Evolutionary conservation across 2,329 filamentous ascomycete species (phyloP), one percentile per base, ranked within the genome.

Genomic region (Paracoccidioides lutzii): DNA sequence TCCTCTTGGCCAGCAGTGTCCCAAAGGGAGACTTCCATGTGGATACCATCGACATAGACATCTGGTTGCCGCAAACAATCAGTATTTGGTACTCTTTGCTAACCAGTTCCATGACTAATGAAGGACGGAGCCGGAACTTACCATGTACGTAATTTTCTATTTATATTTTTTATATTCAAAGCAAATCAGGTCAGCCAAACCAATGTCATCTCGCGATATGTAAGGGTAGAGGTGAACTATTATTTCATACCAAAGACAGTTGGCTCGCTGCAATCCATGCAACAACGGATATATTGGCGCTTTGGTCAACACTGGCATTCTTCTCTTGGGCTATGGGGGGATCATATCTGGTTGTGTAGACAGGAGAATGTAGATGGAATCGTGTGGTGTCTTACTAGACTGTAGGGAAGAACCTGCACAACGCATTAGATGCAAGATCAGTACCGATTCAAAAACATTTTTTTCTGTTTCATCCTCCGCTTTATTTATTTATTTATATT

Each of bases 1-100:
- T 98, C 93, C 77, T 98, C 93, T 75, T 98, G 93, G 32, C 93
- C 93, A 42, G 93, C 93, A 0, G 93, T 98, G 72, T 98, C 93
- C 93, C 93, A 98, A 58, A 98, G 80, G 57, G 91, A 96, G 55
- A 98, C 80, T 73, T 98, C 93, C 71, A 98, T 95, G 74, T 97
- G 91, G 53, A 90, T 88, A 68, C 86, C 90, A 70, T 98, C 93
- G 70, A 98, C 93, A 72, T 95, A 98, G 71, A 98, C 96, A 71
- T 98, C 91, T 93, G 64, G 33, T 12, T 37, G 7, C 30, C 4
- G 6, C 22, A n/a, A 5, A 48, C 9, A 12, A 54, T 37, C n/a
- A 22, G 43, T 22, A 52, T 15, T 32, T 14, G 10, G 14, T 49
- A 10, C 7, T 33, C 14, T 32, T 43, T 43, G 28, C 28, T 28